Evolutionary conservation across 371 early-diverging fungal genomes (phyloP), one percentile per base, ranked within the genome.

Genomic region (Zancudomyces culisetae): DNA sequence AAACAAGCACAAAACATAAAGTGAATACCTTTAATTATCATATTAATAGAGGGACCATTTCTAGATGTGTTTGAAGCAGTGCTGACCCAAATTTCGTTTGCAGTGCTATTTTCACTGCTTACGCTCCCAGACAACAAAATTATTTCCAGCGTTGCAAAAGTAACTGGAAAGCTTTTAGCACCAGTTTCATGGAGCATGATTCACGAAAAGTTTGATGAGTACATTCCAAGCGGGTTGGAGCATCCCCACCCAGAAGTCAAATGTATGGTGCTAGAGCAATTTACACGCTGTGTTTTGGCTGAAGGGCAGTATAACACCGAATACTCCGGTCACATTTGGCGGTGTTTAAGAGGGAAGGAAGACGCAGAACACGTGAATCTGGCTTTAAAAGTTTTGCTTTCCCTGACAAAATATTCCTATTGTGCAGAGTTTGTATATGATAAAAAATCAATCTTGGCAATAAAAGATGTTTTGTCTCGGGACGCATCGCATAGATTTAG

Each of bases 21-120:
- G 35, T 35, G 15, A 35, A 35, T n/a, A 22, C 2, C 3, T 20
- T 6, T 22, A 48, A 39, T 18, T 18, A 6, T 22, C 6, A 10
- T 19, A 51, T 4, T 4, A 27, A 26, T 30, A 30, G 54, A 55
- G 15, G 66, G 59, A 12, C 64, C 61, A 18, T 64, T 64, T 18
- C 45, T 66, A 22, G 61, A 60, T 55, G 63, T 66, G 12, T 66
- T 63, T 51, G 66, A 60, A 45, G 54, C 61, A n/a, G 59, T 59
- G 4, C 47, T 66, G 29, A 57, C 59, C 47, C 60, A 54, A 41
- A 66, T 66, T 2, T 64, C 66, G 4, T 64, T 66, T 39, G 49
- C 61, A 1, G 64, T 60, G 18, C 43, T 66, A 41, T 66, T 66
- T 27, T 60, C 66, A 20, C 53, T 66, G 56, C 53, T 66, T 41